Conservation (phyloP, 2,329 filamentous ascomycete species). For the Aureobasidium pullulans region DNA sequence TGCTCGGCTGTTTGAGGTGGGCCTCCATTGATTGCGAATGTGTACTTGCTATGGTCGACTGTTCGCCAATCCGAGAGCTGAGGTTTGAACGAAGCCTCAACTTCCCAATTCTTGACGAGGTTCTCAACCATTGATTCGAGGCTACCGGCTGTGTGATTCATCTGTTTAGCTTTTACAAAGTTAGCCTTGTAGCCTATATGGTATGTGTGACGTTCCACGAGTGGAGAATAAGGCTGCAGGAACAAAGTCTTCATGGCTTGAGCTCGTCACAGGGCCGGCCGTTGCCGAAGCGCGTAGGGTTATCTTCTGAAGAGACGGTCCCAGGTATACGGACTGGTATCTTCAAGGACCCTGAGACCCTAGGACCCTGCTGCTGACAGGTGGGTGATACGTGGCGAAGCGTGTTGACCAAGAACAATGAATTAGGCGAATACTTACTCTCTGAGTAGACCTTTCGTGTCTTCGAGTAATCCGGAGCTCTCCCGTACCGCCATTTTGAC, state of each 20-base stretch:
- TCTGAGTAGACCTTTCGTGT: slow-evolving; percentile 53
- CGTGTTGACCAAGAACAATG: not conserved
- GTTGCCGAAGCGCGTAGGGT: not conserved
- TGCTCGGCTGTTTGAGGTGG: slow-evolving; percentile 50
- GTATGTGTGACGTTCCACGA: not conserved
- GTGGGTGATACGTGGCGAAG: not conserved
- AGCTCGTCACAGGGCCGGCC: not conserved
- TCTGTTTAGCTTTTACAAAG: slow-evolving; percentile 45
- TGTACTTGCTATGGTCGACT: slow-evolving; percentile 52
- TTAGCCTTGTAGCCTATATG: slow-evolving; percentile 15
- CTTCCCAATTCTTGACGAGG: slow-evolving; percentile 67
- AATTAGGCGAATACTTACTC: slow-evolving; percentile 38
- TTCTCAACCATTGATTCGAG: slow-evolving; percentile 59
- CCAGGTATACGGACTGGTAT: not conserved
- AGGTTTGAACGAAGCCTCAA: slow-evolving; percentile 62
- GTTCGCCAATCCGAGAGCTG: slow-evolving; percentile 57
- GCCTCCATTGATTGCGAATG: slow-evolving; percentile 57
- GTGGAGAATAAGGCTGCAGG: not conserved
- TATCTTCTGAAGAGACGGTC: not conserved
- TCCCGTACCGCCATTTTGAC: slow-evolving; percentile 54
- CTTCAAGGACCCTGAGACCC: not conserved
- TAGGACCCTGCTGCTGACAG: not conserved
- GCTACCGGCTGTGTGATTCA: slow-evolving; percentile 48
- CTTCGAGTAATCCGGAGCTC: slow-evolving; percentile 56
- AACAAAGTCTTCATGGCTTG: not conserved